These are phyloP conservation scores for Candida tetrigidarum DNA, from an alignment of 1,139 yeast genomes.

Conservation along the genomic window DNA sequence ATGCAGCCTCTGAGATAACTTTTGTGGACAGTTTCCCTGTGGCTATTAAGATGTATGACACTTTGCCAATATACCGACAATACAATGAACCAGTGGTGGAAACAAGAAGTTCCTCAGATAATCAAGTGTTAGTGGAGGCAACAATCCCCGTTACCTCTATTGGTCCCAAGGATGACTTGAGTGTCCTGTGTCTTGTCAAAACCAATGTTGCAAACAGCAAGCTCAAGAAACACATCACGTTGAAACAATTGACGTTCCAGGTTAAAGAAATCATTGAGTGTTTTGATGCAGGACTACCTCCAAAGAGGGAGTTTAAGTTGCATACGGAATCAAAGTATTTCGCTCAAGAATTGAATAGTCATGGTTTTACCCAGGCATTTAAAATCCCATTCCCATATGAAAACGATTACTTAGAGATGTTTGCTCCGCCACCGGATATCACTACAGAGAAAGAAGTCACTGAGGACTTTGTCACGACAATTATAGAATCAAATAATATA, in stretches of 20 bases:
- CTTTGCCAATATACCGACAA: constrained; percentile 57
- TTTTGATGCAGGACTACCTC: constrained; percentile 52
- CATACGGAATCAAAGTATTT: constrained; percentile 33
- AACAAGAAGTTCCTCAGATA: constrained; percentile 41
- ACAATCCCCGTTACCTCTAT: constrained; percentile 50
- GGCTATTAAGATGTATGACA: constrained; percentile 52
- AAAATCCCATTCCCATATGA: constrained; percentile 39
- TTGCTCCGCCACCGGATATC: constrained; percentile 16
- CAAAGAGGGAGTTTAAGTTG: constrained; percentile 36
- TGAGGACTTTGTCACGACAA: constrained; percentile 12
- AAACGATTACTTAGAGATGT: constrained; percentile 39
- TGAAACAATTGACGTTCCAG: constrained; percentile 52
- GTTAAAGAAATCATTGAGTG: constrained; percentile 54
- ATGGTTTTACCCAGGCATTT: constrained; percentile 33
- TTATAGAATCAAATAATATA: constrained; percentile 18
- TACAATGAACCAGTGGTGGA: constrained; percentile 54
- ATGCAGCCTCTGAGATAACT: constrained; percentile 33
- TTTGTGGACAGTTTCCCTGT: constrained; percentile 48
- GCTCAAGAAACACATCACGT: constrained; percentile 38
- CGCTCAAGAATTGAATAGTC: constrained; percentile 32
- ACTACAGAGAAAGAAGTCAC: constrained; percentile 9
- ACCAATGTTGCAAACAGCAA: constrained; percentile 40
- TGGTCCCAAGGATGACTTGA: constrained; percentile 53
- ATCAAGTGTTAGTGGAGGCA: constrained; percentile 46
- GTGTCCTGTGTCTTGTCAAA: constrained; percentile 39